Evolutionary conservation across 306 rosid species (phyloP).

Genomic region (Neltuma alba): DNA sequence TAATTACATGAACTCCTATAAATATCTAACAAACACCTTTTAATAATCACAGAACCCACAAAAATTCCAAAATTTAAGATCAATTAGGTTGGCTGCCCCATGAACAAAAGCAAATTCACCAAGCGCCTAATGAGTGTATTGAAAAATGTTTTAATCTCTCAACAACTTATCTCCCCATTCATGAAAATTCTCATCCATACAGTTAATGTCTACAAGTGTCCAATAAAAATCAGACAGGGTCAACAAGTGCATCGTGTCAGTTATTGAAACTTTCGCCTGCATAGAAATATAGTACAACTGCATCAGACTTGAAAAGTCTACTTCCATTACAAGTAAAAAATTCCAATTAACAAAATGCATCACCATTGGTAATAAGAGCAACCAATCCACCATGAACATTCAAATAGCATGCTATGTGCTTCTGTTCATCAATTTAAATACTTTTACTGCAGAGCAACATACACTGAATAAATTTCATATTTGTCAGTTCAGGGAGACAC

Average conservation of each 20-base stretch:
- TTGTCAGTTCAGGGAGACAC: background rate
- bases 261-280: slow-evolving; percentile 11
- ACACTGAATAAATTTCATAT: slow-evolving; percentile 15
- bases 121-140: background rate
- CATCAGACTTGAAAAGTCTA: slow-evolving; percentile 12
- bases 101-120: background rate
- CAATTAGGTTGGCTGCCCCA: slow-evolving; percentile 17
- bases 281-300: background rate
- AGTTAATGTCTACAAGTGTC: slow-evolving; percentile 22
- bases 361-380: background rate
- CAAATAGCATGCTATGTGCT: slow-evolving; percentile 23
- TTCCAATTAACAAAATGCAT: slow-evolving; percentile 6
- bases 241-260: background rate
- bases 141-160: slow-evolving; percentile 17
- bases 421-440: slow-evolving; percentile 21
- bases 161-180: background rate
- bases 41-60: background rate
- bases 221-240: background rate
- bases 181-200: slow-evolving; percentile 17
- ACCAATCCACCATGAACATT: slow-evolving; percentile 14
- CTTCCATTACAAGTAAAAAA: slow-evolving; percentile 1
- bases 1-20: background rate
- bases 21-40: slow-evolving; percentile 4
- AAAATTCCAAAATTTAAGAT: slow-evolving; percentile 19
- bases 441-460: background rate